phyloP scores from a whole-genome alignment of 202 grass and related monocot species.

The Zizania palustris region DNA sequence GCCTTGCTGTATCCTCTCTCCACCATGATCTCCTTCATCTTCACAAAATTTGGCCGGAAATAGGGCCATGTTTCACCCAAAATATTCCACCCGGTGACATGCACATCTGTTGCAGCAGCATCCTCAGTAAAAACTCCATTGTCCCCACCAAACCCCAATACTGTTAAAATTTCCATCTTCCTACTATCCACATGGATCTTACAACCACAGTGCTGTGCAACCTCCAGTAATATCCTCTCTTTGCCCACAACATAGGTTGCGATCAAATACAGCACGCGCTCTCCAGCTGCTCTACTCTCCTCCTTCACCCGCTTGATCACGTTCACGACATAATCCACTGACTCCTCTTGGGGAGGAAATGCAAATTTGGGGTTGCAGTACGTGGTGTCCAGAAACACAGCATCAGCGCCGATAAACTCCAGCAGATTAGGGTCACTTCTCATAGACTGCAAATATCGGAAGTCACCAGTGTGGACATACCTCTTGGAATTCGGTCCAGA shows the following conservation, averaged over 20 bases:
- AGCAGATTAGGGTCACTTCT: constrained; percentile 58
- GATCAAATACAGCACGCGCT: constrained; percentile 67
- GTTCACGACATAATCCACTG: constrained; percentile 70
- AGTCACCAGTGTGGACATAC: constrained; percentile 87
- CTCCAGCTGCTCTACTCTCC: constrained; percentile 46
- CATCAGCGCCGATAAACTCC: constrained; percentile 71
- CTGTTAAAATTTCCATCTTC: constrained; percentile 77
- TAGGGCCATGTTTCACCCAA: constrained; percentile 95
- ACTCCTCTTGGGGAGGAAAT: constrained; percentile 79
- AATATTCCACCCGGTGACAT: constrained; percentile 83
- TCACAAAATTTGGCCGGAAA: constrained; percentile 85
- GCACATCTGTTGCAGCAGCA: constrained; percentile 56
- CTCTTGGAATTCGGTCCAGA: constrained; percentile 44
- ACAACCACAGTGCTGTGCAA: constrained; percentile 65
- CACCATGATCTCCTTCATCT: constrained; percentile 85
- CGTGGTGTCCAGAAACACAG: constrained; percentile 85
- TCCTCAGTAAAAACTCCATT: constrained; percentile 75
- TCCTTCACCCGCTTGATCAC: constrained; percentile 59
- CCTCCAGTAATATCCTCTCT: constrained; percentile 92
- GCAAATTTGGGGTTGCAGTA: constrained; percentile 90
- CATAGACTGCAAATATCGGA: constrained; percentile 74
- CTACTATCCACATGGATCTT: constrained; percentile 74
- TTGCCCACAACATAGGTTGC: constrained; percentile 86
- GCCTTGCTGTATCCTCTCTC: constrained; percentile 75
- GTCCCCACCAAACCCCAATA: constrained; percentile 59